Evolutionary conservation across 768 basidiomycete species (phyloP), one percentile per base, ranked within the genome.

Genomic region (Naganishia vishniacii): DNA sequence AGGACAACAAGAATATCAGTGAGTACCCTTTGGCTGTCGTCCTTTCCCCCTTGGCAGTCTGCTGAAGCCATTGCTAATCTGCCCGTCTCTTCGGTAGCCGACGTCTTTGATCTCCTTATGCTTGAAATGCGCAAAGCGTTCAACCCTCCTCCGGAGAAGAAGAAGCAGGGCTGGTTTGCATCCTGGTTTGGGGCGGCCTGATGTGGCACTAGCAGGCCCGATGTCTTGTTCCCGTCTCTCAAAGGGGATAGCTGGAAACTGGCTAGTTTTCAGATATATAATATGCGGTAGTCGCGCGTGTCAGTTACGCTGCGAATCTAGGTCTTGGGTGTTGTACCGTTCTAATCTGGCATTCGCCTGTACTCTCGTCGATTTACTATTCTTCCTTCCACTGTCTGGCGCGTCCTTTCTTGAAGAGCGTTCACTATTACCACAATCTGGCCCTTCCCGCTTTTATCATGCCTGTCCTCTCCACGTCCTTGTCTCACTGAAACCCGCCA

Each of bases 1-100:
- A 89, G 82, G 81, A 84, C 64, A 88, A 91, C 69, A 77, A 84
- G 76, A 92, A 94, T 77, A 87, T 95, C 70, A 85, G 91, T 91
- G 71, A 78, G 91, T 86, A n/a, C 69, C 89, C 88, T 78, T 86
- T 87, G n/a, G n/a, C n/a, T n/a, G n/a, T n/a, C n/a, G n/a, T n/a
- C n/a, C n/a, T n/a, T n/a, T n/a, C n/a, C 53, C 46, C 60, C 12
- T 46, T 34, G 56, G 6, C 25, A 13, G 7, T 20, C 11, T 28
- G 26, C 25, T n/a, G 13, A 23, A 34, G 23, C 25, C n/a, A 3
- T n/a, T 28, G 32, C 32, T 18, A 15, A 20, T 31, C 45, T 13
- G 28, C 28, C 26, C 42, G 25, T 25, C 23, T 13, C 42, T n/a
- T 7, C 59, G n/a, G n/a, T n/a, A 77, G 76, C 67, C 62, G 72